Evolutionary conservation across 2,329 filamentous ascomycete species (phyloP).

Genomic region (Nectriaceae sp.): DNA sequence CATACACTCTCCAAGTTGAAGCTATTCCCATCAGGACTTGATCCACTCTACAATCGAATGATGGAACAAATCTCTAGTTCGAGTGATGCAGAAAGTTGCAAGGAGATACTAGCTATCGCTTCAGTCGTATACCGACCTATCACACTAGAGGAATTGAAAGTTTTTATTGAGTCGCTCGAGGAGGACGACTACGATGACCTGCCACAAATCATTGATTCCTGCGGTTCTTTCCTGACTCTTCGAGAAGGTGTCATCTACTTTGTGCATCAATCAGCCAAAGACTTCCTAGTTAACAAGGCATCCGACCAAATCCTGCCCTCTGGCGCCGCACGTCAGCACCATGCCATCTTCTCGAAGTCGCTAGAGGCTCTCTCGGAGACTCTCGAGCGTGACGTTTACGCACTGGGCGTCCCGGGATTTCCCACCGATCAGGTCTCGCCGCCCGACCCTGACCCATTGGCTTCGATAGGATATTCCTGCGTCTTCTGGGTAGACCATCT

Average conservation of each 20-base stretch:
- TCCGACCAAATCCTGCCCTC: constrained; percentile 30
- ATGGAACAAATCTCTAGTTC: constrained; percentile 32
- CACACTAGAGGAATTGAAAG: constrained; percentile 34
- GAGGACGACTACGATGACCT: constrained; percentile 6
- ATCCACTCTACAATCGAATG: constrained; percentile 41
- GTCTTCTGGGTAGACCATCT: constrained; percentile 25
- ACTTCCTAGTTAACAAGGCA: constrained; percentile 36
- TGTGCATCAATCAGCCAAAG: constrained; percentile 47
- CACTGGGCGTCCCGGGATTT: constrained; percentile 19
- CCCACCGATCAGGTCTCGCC: constrained; percentile 7
- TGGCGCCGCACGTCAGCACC: constrained; percentile 28
- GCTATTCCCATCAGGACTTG: constrained; percentile 36
- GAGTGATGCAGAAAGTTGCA: constrained; percentile 32
- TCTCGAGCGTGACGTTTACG: constrained; percentile 39
- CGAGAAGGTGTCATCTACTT: constrained; percentile 33
- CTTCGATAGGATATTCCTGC: constrained; percentile 19
- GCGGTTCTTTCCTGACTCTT: constrained; percentile 42
- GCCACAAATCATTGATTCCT: constrained; percentile 31
- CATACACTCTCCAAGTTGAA: constrained; percentile 19
- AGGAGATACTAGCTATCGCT: constrained; percentile 34
- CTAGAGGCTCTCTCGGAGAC: constrained; percentile 30
- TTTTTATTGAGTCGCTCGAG: constrained; percentile 19
- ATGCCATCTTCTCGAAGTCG: constrained; percentile 35
- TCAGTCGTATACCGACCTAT: constrained; percentile 38
- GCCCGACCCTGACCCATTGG: constrained; percentile 15